phyloP scores from a whole-genome alignment of 495 filamentous ascomycete genomes.

The Hypoxylon subgilvum region DNA sequence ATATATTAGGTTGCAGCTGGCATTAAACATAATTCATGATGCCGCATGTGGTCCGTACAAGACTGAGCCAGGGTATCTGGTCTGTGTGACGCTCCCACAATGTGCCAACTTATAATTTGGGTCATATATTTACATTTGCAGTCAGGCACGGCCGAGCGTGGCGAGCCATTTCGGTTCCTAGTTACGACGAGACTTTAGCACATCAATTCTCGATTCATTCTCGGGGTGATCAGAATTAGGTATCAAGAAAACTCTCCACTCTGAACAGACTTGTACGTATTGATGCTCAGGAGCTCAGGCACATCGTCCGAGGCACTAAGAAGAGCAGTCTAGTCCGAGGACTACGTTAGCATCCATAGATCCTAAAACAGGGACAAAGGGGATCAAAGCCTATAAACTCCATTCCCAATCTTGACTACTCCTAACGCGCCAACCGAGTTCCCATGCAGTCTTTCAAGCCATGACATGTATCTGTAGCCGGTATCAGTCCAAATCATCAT shows the following conservation, averaged over 20 bases:
- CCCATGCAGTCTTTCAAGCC: conserved; percentile 4
- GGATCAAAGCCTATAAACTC: conserved; percentile 43
- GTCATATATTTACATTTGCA: too few relatives aligned
- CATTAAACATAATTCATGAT: background rate
- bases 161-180: conserved; percentile 24
- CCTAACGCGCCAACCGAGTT: background rate
- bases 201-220: conserved; percentile 17
- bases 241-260: conserved; percentile 37
- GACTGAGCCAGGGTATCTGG: background rate
- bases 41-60: background rate
- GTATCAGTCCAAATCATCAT: conserved; percentile 71
- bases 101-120: background rate
- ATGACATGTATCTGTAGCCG: conserved; percentile 24
- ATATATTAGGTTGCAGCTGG: too few relatives aligned
- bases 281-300: conserved; percentile 32
- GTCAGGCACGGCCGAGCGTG: background rate
- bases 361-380: conserved; percentile 39
- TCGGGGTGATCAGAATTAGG: conserved; percentile 15
- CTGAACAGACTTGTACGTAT: conserved; percentile 22
- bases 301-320: conserved; percentile 29
- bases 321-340: conserved; percentile 36
- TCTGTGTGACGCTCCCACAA: too few relatives aligned
- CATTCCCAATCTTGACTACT: conserved; percentile 16
- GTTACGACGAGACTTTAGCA: conserved; percentile 39
- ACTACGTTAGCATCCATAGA: conserved; percentile 44